Evolutionary conservation across 495 filamentous ascomycete species (phyloP).

Genomic region (Penicillium cinerascens): DNA sequence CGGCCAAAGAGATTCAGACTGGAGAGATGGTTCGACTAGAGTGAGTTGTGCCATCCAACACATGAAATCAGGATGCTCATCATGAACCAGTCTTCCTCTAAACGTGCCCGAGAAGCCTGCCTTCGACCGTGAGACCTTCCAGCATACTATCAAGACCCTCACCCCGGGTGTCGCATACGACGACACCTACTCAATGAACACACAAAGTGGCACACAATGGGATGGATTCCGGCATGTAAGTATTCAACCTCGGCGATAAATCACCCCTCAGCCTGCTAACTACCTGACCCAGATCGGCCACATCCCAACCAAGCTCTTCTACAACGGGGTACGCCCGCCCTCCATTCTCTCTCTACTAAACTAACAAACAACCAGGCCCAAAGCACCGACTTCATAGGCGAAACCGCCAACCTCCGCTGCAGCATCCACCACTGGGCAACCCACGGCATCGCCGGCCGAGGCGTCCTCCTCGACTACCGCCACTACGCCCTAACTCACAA

Average conservation of each 20-base stretch:
- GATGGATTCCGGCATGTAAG: constrained; percentile 65
- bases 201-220: constrained; percentile 71
- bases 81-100: constrained; percentile 47
- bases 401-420: constrained; percentile 44
- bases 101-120: constrained; percentile 48
- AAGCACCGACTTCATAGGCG: constrained; percentile 44
- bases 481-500: constrained; percentile 37
- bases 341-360: not conserved
- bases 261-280: not conserved
- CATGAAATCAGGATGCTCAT: constrained; percentile 13
- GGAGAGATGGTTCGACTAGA: constrained; percentile 52
- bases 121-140: constrained; percentile 49
- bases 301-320: constrained; percentile 44
- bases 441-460: constrained; percentile 49
- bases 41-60: constrained; percentile 23
- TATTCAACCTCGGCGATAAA: not conserved
- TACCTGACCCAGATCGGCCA: constrained; percentile 36
- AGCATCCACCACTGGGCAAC: constrained; percentile 44
- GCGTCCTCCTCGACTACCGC: constrained; percentile 50
- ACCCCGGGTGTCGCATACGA: constrained; percentile 47
- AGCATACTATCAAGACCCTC: constrained; percentile 49
- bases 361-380: constrained; percentile 28
- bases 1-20: constrained; percentile 48
- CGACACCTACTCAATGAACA: constrained; percentile 65
- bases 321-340: constrained; percentile 40